These are phyloP conservation scores for Ambrosia hybrid DNA, from an alignment of 140 eudicot species.

Conservation along the genomic window DNA sequence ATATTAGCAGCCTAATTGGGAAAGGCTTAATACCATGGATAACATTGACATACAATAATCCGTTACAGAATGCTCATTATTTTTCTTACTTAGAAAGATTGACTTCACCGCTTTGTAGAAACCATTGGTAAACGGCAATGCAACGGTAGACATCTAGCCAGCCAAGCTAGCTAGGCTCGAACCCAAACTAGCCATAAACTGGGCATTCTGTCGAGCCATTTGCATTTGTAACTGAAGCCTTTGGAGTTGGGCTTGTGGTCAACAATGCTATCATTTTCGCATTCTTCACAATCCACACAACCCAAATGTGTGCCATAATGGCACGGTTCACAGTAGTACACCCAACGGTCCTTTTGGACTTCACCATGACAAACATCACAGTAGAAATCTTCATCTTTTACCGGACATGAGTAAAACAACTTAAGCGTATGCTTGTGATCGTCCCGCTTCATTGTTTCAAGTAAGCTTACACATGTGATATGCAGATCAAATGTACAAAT, in stretches of 20 bases:
- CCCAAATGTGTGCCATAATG: slow-evolving; percentile 58
- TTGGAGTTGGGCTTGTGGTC: slow-evolving; percentile 41
- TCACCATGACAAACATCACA: slow-evolving; percentile 50
- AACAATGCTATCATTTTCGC: slow-evolving; percentile 28
- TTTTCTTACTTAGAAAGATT: no score
- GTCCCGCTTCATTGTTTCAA: slow-evolving; percentile 34
- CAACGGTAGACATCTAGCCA: not conserved
- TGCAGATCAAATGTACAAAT: slow-evolving; percentile 42
- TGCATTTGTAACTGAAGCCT: slow-evolving; percentile 36
- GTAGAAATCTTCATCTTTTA: slow-evolving; percentile 15
- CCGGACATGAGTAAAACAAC: slow-evolving; percentile 32
- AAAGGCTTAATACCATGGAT: no score
- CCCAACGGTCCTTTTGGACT: slow-evolving; percentile 34
- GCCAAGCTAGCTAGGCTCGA: slow-evolving; percentile 35
- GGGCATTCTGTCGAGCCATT: slow-evolving; percentile 42
- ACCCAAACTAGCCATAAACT: slow-evolving; percentile 37
- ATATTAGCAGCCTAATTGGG: no score
- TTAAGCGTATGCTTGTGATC: slow-evolving; percentile 48
- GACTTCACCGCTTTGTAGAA: no score
- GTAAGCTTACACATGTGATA: slow-evolving; percentile 39
- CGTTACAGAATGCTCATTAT: no score
- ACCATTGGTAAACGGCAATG: not conserved
- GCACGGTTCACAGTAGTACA: slow-evolving; percentile 47
- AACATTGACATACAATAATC: no score
- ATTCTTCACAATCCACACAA: slow-evolving; percentile 40